These are phyloP conservation scores for Hyaloscypha variabilis DNA, from an alignment of 495 filamentous ascomycete species.

Conservation along the genomic window DNA sequence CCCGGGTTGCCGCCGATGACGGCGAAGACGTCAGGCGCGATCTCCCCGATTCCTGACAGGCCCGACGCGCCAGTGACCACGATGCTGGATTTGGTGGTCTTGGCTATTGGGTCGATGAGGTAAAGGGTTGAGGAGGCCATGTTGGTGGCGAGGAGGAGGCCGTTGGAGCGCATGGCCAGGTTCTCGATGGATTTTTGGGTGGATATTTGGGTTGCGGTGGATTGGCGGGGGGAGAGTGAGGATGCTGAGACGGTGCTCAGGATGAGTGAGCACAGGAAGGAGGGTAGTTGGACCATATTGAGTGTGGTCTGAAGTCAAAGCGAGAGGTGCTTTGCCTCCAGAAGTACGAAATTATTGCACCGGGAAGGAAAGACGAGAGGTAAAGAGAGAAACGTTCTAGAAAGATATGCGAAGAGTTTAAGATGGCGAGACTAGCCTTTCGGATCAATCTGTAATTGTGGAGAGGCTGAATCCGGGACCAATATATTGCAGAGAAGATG, in stretches of 20 bases:
- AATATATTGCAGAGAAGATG: too few relatives aligned
- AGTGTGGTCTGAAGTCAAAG: neutral
- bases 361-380: too few relatives aligned
- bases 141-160: conserved; percentile 46
- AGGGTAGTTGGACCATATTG: conserved; percentile 32
- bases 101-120: conserved; percentile 35
- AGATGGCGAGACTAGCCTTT: too few relatives aligned
- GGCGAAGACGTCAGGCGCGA: conserved; percentile 42
- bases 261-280: conserved; percentile 29
- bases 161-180: conserved; percentile 47
- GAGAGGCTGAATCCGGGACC: too few relatives aligned
- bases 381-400: too few relatives aligned
- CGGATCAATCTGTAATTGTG: too few relatives aligned
- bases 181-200: conserved; percentile 44
- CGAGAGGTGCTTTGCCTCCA: too few relatives aligned
- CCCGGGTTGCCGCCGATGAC: conserved; percentile 46
- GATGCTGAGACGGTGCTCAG: conserved; percentile 33
- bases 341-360: too few relatives aligned
- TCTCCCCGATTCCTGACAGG: conserved; percentile 46
- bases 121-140: conserved; percentile 40
- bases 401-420: too few relatives aligned
- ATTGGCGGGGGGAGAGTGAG: conserved; percentile 33
- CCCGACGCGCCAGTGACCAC: conserved; percentile 37
- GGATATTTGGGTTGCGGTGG: conserved; percentile 36
- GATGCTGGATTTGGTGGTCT: conserved; percentile 38